Conservation (phyloP, 1,284 basidiomycete genomes). For the Inonotus hispidus region DNA sequence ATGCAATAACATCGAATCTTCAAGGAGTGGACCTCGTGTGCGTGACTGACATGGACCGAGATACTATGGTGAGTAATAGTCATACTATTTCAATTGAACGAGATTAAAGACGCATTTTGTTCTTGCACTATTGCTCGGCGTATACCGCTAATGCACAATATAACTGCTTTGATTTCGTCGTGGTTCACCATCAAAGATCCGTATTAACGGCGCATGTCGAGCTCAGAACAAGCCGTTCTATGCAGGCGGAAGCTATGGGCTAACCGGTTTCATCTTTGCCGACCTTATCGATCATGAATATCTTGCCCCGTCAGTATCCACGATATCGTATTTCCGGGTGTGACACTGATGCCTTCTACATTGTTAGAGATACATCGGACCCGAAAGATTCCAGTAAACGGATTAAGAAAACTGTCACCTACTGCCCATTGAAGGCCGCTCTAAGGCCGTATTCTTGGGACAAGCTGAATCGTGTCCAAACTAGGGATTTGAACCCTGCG, state of each 20-base stretch:
- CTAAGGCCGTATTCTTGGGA: slow-evolving; percentile 64
- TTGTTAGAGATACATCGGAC: slow-evolving; percentile 30
- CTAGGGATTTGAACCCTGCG: slow-evolving; percentile 74
- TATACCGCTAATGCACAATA: not conserved
- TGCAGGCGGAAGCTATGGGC: slow-evolving; percentile 84
- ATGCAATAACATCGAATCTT: slow-evolving; percentile 56
- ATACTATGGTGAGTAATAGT: slow-evolving; percentile 29
- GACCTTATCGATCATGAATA: slow-evolving; percentile 86
- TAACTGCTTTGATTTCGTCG: too few species aligned
- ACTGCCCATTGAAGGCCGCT: slow-evolving; percentile 60
- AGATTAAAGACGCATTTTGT: not conserved
- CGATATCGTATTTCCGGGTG: not conserved
- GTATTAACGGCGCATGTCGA: slow-evolving; percentile 74
- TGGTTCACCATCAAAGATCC: slow-evolving; percentile 44
- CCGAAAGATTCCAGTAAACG: slow-evolving; percentile 58
- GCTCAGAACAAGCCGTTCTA: slow-evolving; percentile 76
- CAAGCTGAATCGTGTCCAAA: slow-evolving; percentile 62
- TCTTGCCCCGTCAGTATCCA: slow-evolving; percentile 64
- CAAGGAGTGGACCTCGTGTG: slow-evolving; percentile 75
- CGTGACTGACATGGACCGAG: slow-evolving; percentile 68
- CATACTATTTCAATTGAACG: not conserved
- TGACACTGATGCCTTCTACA: slow-evolving; percentile 12
- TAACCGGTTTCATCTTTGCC: slow-evolving; percentile 91
- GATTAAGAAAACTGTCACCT: slow-evolving; percentile 58
- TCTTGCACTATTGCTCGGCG: not conserved